Evolutionary conservation across 345 rosid genomes (phyloP).

Genomic region (Moricandia arvensis): DNA sequence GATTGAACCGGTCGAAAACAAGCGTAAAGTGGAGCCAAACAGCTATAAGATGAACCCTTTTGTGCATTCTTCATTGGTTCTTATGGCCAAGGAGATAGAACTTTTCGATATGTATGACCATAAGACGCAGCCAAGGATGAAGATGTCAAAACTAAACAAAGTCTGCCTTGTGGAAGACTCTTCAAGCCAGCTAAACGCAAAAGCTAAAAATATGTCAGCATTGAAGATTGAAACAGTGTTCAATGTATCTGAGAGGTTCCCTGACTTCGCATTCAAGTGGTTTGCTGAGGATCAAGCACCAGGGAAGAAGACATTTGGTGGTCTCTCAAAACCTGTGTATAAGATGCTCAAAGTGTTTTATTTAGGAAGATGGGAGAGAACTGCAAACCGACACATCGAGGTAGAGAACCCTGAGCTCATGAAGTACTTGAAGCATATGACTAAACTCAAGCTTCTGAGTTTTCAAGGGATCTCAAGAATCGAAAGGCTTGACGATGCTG

Average conservation of each 20-base stretch:
- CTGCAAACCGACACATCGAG: slow-evolving; percentile 43
- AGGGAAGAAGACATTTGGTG: neutral
- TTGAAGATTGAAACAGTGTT: slow-evolving; percentile 37
- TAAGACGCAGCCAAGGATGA: slow-evolving; percentile 24
- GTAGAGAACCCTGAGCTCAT: slow-evolving; percentile 38
- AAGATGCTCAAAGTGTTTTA: slow-evolving; percentile 37
- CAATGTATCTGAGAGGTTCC: slow-evolving; percentile 49
- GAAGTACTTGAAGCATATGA: slow-evolving; percentile 35
- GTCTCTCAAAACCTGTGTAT: neutral
- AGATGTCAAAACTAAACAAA: slow-evolving; percentile 6
- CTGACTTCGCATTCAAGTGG: slow-evolving; percentile 42
- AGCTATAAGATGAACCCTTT: slow-evolving; percentile 47
- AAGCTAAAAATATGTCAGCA: neutral
- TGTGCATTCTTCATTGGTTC: slow-evolving; percentile 44
- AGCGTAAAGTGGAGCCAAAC: slow-evolving; percentile 22
- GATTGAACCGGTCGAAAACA: slow-evolving; percentile 39
- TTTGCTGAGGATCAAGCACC: slow-evolving; percentile 29
- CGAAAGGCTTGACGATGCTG: slow-evolving; percentile 28
- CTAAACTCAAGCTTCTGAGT: slow-evolving; percentile 41
- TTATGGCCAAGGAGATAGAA: neutral
- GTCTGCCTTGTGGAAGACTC: slow-evolving; percentile 46
- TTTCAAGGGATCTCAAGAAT: slow-evolving; percentile 62
- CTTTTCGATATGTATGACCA: slow-evolving; percentile 32
- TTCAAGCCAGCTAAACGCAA: slow-evolving; percentile 16
- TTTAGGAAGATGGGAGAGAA: slow-evolving; percentile 50